Base-by-base conservation (phyloP, 108 stramenopile genomes). In the Cyclostephanos invisitatus region DNA sequence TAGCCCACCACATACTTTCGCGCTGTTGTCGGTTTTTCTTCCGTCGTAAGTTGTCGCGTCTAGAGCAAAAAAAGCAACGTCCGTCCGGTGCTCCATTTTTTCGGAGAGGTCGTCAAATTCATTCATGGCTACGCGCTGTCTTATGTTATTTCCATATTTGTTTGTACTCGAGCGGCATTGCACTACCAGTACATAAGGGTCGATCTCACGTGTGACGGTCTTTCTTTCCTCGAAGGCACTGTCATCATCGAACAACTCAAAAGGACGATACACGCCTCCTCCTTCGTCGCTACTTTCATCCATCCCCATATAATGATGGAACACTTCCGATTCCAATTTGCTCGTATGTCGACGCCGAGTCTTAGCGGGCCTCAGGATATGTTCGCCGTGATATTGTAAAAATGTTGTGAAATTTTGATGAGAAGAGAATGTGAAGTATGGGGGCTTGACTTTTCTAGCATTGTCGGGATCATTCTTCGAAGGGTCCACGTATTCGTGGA, bases 41-140 rank as follows among this genome's bases (percentile, higher is more conserved):
- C 58, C 49, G 21, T 38, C 28, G 17, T 64, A 42, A 27, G 21
- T 28, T 15, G 55, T 48, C 3, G 60, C 49, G 28, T 69, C 27
- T 15, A 82, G 29, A 22, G 71, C 62, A 57, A 82, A 77, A 47
- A 82, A 82, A 53, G 76, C 75, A 32, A 82, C 81, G 68, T 82
- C 81, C 29, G 17, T 68, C 21, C 81, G 66, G 42, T 82, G 76
- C 12, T 57, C 22, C 75, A 77, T 77, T 67, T 77, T 71, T 48
- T 66, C 71, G 11, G 81, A 71, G 27, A 77, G 38, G 53, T 82
- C 66, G 24, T 77, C 76, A 25, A 77, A 82, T 10, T 73, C 72
- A 44, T 48, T 35, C 62, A 62, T 68, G 20, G 75, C 62, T 18
- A 46, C 61, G 50, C 27, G n/a, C 53, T 55, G 27, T 69, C 17